phyloP scores from a whole-genome alignment of 345 rosid genomes.

The Ceriops decandra region DNA sequence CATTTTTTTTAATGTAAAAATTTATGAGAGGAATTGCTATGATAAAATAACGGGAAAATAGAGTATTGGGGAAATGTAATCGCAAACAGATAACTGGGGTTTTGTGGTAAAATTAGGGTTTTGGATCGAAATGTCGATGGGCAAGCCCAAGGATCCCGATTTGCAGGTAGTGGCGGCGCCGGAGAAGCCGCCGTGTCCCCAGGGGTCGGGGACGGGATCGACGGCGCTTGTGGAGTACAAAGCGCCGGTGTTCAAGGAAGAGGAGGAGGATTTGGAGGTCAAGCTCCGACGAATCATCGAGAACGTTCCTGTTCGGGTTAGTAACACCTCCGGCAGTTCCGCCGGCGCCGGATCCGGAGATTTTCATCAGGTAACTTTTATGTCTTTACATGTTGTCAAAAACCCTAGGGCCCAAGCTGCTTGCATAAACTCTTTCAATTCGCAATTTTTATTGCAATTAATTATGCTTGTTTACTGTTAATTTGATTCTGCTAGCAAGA shows the following conservation, averaged over 20 bases:
- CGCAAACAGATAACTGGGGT: too few relatives aligned
- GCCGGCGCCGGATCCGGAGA: conserved; percentile 98
- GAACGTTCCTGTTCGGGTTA: conserved; percentile 93
- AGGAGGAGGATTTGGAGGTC: conserved; percentile 84
- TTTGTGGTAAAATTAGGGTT: conserved; percentile 29
- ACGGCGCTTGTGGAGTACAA: conserved; percentile 71
- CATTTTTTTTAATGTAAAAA: too few relatives aligned
- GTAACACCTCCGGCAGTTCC: conserved; percentile 93
- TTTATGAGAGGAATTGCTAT: too few relatives aligned
- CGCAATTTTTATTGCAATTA: not conserved
- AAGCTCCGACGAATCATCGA: conserved; percentile 90
- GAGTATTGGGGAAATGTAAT: too few relatives aligned
- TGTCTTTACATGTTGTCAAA: not conserved
- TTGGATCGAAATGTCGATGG: conserved; percentile 47
- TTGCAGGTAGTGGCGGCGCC: conserved; percentile 44
- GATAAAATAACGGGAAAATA: too few relatives aligned
- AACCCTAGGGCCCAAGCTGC: not conserved
- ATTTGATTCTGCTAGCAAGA: not conserved
- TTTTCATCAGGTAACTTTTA: conserved; percentile 73
- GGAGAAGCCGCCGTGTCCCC: conserved; percentile 45
- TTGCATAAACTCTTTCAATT: not conserved
- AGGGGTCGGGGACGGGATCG: conserved; percentile 28
- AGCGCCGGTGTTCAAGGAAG: conserved; percentile 69
- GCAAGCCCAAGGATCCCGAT: conserved; percentile 44
- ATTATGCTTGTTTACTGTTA: not conserved